Conservation (phyloP, 352 stramenopile genomes). For the Thalassiosira exigua region DNA sequence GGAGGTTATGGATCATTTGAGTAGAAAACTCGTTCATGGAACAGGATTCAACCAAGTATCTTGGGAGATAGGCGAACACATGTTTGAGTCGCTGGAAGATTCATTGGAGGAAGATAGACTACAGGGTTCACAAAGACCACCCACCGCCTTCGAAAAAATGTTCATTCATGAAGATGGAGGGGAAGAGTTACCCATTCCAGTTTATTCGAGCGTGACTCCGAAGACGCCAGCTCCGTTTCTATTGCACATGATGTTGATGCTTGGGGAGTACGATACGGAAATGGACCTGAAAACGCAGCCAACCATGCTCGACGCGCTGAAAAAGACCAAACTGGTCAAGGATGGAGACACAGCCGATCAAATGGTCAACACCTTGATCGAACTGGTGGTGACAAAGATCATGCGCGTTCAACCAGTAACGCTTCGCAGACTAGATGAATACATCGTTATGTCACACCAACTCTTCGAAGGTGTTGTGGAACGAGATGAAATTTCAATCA, state of each 20-base stretch:
- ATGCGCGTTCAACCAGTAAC: slow-evolving; percentile 33
- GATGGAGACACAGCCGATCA: slow-evolving; percentile 1
- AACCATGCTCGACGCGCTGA: slow-evolving; percentile 20
- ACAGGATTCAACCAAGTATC: too few relatives aligned
- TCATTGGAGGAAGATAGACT: too few relatives aligned
- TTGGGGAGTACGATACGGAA: slow-evolving; percentile 51
- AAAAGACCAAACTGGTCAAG: slow-evolving; percentile 28
- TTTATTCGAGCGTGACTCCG: slow-evolving; percentile 41
- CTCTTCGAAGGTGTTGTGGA: slow-evolving; percentile 5
- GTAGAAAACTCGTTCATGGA: too few relatives aligned
- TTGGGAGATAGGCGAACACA: too few relatives aligned
- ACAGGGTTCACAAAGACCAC: too few relatives aligned
- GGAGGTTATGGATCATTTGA: too few relatives aligned
- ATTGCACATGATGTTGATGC: slow-evolving; percentile 44
- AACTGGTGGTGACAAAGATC: slow-evolving; percentile 22
- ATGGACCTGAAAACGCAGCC: slow-evolving; percentile 24
- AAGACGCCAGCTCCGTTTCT: slow-evolving; percentile 29
- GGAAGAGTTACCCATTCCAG: slow-evolving; percentile 48
- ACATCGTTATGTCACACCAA: slow-evolving; percentile 15
- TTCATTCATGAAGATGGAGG: too few relatives aligned
- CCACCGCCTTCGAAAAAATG: too few relatives aligned
- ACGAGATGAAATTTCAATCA: slow-evolving; percentile 9
- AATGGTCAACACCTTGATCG: slow-evolving; percentile 10
- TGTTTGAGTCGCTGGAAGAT: too few relatives aligned
- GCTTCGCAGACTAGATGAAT: slow-evolving; percentile 24